Evolutionary conservation across 2,329 filamentous ascomycete genomes (phyloP).

Genomic region (Aureobasidium sp.): DNA sequence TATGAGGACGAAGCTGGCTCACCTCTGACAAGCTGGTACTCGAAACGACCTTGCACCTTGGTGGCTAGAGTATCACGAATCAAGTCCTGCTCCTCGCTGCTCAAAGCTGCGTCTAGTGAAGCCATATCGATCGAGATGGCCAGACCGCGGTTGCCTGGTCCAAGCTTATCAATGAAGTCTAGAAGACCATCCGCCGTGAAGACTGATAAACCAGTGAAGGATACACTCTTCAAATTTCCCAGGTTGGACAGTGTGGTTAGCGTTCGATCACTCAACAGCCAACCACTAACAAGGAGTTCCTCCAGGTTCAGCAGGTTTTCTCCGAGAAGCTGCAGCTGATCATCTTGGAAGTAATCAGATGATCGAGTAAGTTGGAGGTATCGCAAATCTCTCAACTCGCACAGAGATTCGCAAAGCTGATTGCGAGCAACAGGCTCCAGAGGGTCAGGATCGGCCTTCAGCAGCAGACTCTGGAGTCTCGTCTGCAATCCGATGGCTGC

Average conservation of each 20-base stretch:
- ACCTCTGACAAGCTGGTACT: constrained; percentile 39
- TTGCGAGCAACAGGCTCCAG: constrained; percentile 40
- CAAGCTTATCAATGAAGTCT: constrained; percentile 35
- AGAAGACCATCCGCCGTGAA: constrained; percentile 48
- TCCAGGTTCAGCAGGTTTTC: constrained; percentile 42
- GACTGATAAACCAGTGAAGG: constrained; percentile 46
- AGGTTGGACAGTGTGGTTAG: constrained; percentile 39
- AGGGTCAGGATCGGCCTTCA: constrained; percentile 42
- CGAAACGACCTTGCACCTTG: constrained; percentile 36
- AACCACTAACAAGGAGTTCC: constrained; percentile 49
- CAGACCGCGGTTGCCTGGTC: constrained; percentile 34
- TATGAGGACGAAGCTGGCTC: constrained; percentile 5
- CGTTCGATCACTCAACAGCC: constrained; percentile 44
- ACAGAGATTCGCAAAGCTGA: constrained; percentile 44
- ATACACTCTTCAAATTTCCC: constrained; percentile 43
- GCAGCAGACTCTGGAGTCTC: constrained; percentile 37
- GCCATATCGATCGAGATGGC: constrained; percentile 38
- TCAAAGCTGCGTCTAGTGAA: constrained; percentile 33
- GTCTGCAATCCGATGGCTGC: constrained; percentile 44
- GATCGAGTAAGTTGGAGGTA: constrained; percentile 46
- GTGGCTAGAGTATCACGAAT: constrained; percentile 31
- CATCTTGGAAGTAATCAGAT: constrained; percentile 42
- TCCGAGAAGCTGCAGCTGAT: constrained; percentile 44
- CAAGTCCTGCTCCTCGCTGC: constrained; percentile 31
- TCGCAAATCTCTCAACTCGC: constrained; percentile 43